Evolutionary conservation across 75 land plant species (phyloP), one percentile per base, ranked within the genome.

Genomic region (Pinus tabuliformis): DNA sequence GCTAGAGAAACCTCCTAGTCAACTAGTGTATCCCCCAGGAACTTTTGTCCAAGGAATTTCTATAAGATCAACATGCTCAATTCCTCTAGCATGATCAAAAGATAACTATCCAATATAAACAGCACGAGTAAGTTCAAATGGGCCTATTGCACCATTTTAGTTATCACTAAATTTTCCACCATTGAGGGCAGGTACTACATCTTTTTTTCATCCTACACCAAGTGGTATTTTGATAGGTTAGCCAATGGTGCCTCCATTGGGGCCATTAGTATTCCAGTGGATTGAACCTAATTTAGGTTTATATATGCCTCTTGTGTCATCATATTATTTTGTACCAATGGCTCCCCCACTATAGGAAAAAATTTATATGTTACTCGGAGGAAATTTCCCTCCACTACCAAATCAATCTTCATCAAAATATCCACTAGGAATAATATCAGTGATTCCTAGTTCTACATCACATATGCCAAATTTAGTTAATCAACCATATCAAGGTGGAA

Each of bases 281-380:
- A 39, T 56, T 54, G 26, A 21, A 56, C 33, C 36, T 14, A 11
- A 28, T 52, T 52, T 17, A 20, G 58, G 33, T 54, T 33, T 58
- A 56, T 20, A 20, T 0, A 1, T 5, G 2, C 57, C 74, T 56
- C 82, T 83, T 26, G 80, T 52, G 61, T 13, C 63, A 0, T 84
- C 84, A 56, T 58, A 42, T 26, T 76, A 87, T 59, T 58, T 80
- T 21, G 74, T 90, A 45, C 83, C 89, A 39, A 76, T 87, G 81
- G 89, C 87, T 9, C 82, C 86, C 57, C 84, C 86, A 59, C 64
- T 75, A 12, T 87, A 76, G 61, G 68, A 20, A 58, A 13, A 61
- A 33, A 72, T 56, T 36, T 63, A n/a, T 39, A 45, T 75, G 15
- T 66, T 80, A 17, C 57, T 86, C 18, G 45, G 73, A 45, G 71